Percentiles rank a stretch among this genome's conserved stretches.
These are phyloP conservation scores for Trichosporon ovoides DNA, from an alignment of 1,284 basidiomycete species.

Conservation along the genomic window DNA sequence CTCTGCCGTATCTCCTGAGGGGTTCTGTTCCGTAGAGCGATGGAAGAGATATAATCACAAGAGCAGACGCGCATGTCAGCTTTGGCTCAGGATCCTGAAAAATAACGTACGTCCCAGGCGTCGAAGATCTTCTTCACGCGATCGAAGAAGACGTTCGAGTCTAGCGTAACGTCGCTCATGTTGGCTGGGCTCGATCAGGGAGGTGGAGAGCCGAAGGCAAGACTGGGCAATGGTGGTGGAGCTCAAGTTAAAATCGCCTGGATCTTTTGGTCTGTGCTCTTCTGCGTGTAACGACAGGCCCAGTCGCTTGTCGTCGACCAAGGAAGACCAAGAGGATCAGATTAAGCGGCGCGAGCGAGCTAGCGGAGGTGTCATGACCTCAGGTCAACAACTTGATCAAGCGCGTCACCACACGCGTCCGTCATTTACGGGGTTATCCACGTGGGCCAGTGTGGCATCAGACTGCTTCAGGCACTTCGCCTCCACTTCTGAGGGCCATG, in stretches of 20 bases:
- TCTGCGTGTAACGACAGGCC: not conserved
- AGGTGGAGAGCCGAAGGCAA: not conserved
- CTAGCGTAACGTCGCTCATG: slow-evolving; percentile 54
- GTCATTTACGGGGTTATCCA: slow-evolving; percentile 9
- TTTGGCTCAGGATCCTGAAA: not conserved
- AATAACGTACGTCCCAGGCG: slow-evolving; percentile 64
- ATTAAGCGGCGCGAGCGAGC: not conserved
- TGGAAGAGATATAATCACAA: not conserved
- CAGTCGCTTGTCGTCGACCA: not conserved
- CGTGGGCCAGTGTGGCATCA: slow-evolving; percentile 8
- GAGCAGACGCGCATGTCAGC: not conserved
- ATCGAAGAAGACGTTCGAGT: slow-evolving; percentile 57
- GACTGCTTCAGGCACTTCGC: not conserved
- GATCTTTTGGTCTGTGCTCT: not conserved
- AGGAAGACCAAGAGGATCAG: not conserved
- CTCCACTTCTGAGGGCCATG: slow-evolving; percentile 19
- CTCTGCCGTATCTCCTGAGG: slow-evolving; percentile 59
- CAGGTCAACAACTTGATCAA: slow-evolving; percentile 6
- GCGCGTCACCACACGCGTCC: slow-evolving; percentile 10
- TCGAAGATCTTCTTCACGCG: slow-evolving; percentile 64
- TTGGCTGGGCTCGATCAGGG: slow-evolving; percentile 1
- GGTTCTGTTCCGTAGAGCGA: slow-evolving; percentile 53
- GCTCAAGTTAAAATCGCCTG: not conserved
- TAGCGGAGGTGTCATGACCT: slow-evolving; percentile 1
- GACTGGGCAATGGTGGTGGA: not conserved